These are phyloP conservation scores for Blastomyces silverae DNA, from an alignment of 2,329 filamentous ascomycete species.

Conservation along the genomic window DNA sequence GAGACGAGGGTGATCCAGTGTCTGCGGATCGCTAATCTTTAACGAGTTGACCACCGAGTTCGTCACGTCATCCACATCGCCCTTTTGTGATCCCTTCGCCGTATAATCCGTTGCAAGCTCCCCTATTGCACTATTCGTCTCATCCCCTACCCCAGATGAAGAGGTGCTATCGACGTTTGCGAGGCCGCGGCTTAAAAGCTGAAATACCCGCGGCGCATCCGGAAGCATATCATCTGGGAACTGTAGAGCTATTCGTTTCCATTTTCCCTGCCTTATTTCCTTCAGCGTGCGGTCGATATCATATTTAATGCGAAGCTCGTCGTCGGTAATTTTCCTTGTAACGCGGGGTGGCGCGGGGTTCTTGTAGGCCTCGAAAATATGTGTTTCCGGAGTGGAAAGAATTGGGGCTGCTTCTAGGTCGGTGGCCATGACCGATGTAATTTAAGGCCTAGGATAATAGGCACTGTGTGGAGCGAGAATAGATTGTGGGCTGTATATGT, in stretches of 20 bases:
- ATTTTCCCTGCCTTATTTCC: constrained; percentile 66
- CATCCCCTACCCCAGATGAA: constrained; percentile 15
- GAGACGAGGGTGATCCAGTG: constrained; percentile 42
- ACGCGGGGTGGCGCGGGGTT: constrained; percentile 27
- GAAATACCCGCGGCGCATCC: constrained; percentile 75
- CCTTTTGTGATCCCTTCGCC: constrained; percentile 23
- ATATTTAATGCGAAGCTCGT: constrained; percentile 69
- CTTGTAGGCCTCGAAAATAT: constrained; percentile 52
- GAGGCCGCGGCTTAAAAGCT: constrained; percentile 53
- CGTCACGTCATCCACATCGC: constrained; percentile 15
- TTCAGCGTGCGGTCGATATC: constrained; percentile 73
- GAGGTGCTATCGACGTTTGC: constrained; percentile 25
- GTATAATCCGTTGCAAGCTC: constrained; percentile 19
- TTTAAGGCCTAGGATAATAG: not conserved
- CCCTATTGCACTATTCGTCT: constrained; percentile 17
- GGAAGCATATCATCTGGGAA: constrained; percentile 90
- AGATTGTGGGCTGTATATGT: not conserved
- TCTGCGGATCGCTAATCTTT: constrained; percentile 18
- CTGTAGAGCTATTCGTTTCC: constrained; percentile 77
- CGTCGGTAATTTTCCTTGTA: constrained; percentile 47
- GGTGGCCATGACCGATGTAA: constrained; percentile 14
- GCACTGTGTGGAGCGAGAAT: not conserved
- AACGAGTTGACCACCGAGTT: constrained; percentile 17
- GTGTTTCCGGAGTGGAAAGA: constrained; percentile 57
- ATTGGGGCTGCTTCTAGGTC: constrained; percentile 47